phyloP scores from a whole-genome alignment of 2,329 filamentous ascomycete genomes.

The Fusarium illudens region DNA sequence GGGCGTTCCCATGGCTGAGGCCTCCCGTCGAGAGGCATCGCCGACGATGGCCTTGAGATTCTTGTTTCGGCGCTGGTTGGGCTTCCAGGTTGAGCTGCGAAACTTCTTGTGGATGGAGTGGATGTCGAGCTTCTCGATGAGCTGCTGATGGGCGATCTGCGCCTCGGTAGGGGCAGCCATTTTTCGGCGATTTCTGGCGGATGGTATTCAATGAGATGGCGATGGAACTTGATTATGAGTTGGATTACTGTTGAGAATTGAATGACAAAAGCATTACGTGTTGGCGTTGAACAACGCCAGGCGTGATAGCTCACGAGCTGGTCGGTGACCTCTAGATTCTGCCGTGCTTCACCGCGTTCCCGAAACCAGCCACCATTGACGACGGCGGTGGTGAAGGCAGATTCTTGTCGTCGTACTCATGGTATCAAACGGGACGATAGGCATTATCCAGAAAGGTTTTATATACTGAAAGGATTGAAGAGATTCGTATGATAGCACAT shows the following conservation, averaged over 20 bases:
- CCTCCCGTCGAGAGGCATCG: conserved; percentile 87
- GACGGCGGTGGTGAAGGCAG: too few species aligned
- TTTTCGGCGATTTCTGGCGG: conserved; percentile 46
- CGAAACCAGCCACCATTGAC: background rate
- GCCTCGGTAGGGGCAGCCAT: conserved; percentile 74
- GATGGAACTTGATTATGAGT: background rate
- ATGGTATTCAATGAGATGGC: background rate
- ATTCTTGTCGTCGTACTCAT: too few species aligned
- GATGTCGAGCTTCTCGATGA: conserved; percentile 93
- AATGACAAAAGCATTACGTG: background rate
- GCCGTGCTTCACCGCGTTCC: conserved; percentile 46
- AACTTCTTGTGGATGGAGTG: conserved; percentile 87
- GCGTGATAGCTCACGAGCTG: conserved; percentile 17
- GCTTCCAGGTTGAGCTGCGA: conserved; percentile 89
- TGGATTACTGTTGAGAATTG: background rate
- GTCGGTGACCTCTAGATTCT: conserved; percentile 40
- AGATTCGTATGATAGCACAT: too few species aligned
- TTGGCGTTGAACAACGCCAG: background rate
- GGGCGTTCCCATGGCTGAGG: conserved; percentile 82
- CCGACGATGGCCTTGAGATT: conserved; percentile 97
- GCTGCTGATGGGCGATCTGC: conserved; percentile 81
- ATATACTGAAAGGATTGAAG: too few species aligned
- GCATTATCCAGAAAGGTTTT: too few species aligned
- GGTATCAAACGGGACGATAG: too few species aligned
- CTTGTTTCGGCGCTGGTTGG: conserved; percentile 96